Conservation (phyloP, 129 eudicot species). For the sunflower (Helianthus annuus) region HanXRQr2.0-SUNRISE NC_035440.2:23270275-23270774, state of each 20-base stretch:
- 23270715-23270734: conserved; percentile 96
- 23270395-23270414: conserved; percentile 96
- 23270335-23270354: conserved; percentile 96
- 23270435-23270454: conserved; percentile 91
- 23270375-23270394: conserved; percentile 75
- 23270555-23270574: conserved; percentile 97
- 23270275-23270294: conserved; percentile 96
- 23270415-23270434: conserved; percentile 92
- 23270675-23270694: conserved; percentile 25
- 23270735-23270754: conserved; percentile 97
- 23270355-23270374: conserved; percentile 89
- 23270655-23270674: neutral
- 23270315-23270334: conserved; percentile 81
- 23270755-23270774: conserved; percentile 95
- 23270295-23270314: conserved; percentile 91
- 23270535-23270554: conserved; percentile 94
- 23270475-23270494: conserved; percentile 98
- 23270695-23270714: conserved; percentile 99
- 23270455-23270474: conserved; percentile 97
- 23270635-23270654: conserved; percentile 32
- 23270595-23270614: conserved; percentile 97
- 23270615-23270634: conserved; percentile 97
- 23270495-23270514: conserved; percentile 90
- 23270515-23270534: conserved; percentile 96
- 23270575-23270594: conserved; percentile 99